Conservation (phyloP, 495 filamentous ascomycete species). For the Tuber umbilicatum region DNA sequence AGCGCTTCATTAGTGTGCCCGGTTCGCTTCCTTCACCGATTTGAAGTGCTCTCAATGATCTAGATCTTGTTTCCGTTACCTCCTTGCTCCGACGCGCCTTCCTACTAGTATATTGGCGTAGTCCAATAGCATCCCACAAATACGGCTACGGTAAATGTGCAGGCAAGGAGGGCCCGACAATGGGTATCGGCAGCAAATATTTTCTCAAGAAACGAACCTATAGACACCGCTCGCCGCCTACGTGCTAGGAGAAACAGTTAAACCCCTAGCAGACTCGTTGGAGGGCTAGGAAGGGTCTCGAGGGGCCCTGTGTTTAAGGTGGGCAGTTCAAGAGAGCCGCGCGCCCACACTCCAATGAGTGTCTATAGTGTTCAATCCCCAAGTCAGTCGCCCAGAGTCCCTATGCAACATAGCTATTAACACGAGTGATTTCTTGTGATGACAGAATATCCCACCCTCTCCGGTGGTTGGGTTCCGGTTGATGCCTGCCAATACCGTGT, state of each 20-base stretch:
- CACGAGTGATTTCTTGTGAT: neutral
- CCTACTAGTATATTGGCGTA: too few relatives aligned
- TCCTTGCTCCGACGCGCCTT: neutral
- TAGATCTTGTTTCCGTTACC: neutral
- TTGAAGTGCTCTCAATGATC: too few relatives aligned
- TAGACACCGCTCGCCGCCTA: neutral
- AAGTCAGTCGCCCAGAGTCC: neutral
- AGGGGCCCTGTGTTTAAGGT: too few relatives aligned
- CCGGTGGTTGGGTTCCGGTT: too few relatives aligned
- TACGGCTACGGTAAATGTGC: too few relatives aligned
- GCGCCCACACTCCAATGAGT: too few relatives aligned
- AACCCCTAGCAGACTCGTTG: too few relatives aligned
- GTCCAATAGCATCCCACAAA: neutral
- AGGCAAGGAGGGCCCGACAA: neutral
- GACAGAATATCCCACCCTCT: neutral
- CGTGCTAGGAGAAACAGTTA: neutral
- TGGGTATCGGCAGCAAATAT: neutral
- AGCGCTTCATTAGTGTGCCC: neutral
- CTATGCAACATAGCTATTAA: too few relatives aligned
- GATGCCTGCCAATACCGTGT: too few relatives aligned
- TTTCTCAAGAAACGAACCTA: neutral
- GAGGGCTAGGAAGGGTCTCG: too few relatives aligned
- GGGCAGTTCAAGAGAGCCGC: too few relatives aligned
- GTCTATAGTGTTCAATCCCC: too few relatives aligned
- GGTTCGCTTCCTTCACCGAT: neutral